Evolutionary conservation across 129 eudicot genomes (phyloP), one percentile per base, ranked within the genome.

Genomic region (Glebionis coronaria): DNA sequence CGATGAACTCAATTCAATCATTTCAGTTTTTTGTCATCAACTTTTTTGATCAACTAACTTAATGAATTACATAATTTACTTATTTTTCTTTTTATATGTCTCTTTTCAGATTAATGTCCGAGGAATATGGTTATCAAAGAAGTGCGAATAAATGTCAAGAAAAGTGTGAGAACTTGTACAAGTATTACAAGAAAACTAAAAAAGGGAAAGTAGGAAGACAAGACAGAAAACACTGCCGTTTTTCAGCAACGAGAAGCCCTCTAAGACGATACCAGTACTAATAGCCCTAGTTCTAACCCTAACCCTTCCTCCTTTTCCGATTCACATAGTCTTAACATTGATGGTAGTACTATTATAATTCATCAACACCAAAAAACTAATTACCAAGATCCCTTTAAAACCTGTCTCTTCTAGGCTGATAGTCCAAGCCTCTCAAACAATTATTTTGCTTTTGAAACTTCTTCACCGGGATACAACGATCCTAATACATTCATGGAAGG

Each of bases 161-260:
- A 69, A 94, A 94, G 63, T 94, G 89, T 70, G 99, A 94, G 79
- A 94, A 94, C 25, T 67, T 94, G 74, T 94, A 94, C 95, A 94
- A 94, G 73, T 94, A 94, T 73, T 94, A 94, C 90, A 94, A 94
- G 81, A 94, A 94, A 78, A 94, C 99, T 40, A 94, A 89, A 70
- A 97, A 94, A 67, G 97, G 99, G 28, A 94, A 94, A 72, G 97
- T 97, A 14, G 97, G 99, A 15, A 78, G 99, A 64, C 99, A 94
- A 75, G 99, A 94, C 71, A 97, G 99, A 44, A 94, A 89, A 58
- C 97, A 94, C 70, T 94, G 89, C 60, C 61, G 99, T 61, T 94
- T 94, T 94, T 69, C 82, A 97, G 56, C 99, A 94, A 53, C 93
- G 89, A 1, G 99, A 94, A 63, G 99, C 99, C 21, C 88, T 94